Evolutionary conservation across 371 early-diverging fungal genomes (phyloP).

Genomic region (Smittium culicis): DNA sequence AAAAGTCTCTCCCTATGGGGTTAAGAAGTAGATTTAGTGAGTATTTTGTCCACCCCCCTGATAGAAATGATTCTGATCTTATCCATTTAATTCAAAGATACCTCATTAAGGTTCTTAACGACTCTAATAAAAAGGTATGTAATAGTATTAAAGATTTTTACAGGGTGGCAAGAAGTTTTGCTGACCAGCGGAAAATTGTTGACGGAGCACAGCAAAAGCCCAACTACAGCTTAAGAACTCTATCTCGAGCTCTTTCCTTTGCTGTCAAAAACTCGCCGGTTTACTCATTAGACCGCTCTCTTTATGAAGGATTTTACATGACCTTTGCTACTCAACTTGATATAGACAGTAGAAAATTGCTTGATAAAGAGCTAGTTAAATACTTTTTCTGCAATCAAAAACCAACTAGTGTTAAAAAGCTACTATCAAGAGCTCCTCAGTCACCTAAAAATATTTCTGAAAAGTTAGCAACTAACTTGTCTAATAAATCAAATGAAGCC

Average conservation of each 20-base stretch:
- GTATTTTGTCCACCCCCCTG: conserved; percentile 85
- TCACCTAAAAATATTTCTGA: neutral
- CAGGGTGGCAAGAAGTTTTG: conserved; percentile 53
- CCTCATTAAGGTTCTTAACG: conserved; percentile 25
- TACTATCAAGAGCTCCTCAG: conserved; percentile 3
- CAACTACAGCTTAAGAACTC: conserved; percentile 87
- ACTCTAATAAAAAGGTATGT: neutral
- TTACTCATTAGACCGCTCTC: conserved; percentile 53
- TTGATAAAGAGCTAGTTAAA: conserved; percentile 45
- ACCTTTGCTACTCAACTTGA: conserved; percentile 86
- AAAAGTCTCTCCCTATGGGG: conserved; percentile 87
- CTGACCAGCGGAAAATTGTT: conserved; percentile 54
- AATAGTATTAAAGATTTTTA: conserved; percentile 79
- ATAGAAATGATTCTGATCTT: conserved; percentile 66
- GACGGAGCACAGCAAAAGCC: conserved; percentile 86
- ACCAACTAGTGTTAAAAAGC: neutral
- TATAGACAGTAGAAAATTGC: conserved; percentile 45
- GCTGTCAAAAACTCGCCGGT: conserved; percentile 53
- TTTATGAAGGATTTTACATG: conserved; percentile 91
- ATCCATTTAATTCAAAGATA: conserved; percentile 66
- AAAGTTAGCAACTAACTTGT: neutral
- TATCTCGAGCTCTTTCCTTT: conserved; percentile 78
- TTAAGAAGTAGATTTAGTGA: conserved; percentile 88
- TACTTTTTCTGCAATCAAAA: conserved; percentile 45
- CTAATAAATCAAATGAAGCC: conserved; percentile 15